A percentile compares a stretch with the other conserved stretches of the same genome.
These are phyloP conservation scores for Solioccasus polychromus DNA, from an alignment of 768 basidiomycete genomes.

Conservation along the genomic window DNA sequence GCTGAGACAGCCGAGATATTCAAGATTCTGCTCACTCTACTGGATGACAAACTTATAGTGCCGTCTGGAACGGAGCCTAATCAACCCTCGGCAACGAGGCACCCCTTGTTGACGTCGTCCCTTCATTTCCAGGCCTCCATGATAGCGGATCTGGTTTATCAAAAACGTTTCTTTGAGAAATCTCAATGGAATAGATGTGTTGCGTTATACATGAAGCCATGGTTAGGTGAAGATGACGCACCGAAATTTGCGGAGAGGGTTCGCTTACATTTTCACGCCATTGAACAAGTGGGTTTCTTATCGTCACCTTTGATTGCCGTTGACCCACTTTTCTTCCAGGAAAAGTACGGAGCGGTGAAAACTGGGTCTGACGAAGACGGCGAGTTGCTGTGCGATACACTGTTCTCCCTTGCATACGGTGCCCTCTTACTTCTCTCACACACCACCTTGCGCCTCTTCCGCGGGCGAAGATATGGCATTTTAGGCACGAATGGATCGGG, in stretches of 20 bases:
- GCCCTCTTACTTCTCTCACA: slow-evolving; percentile 92
- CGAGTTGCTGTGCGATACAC: slow-evolving; percentile 85
- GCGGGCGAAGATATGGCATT: slow-evolving; percentile 92
- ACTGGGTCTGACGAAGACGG: slow-evolving; percentile 63
- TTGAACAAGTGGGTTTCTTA: slow-evolving; percentile 56
- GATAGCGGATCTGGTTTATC: slow-evolving; percentile 72
- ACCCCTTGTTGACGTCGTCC: slow-evolving; percentile 53
- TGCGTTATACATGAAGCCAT: slow-evolving; percentile 67
- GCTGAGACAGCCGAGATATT: slow-evolving; percentile 58
- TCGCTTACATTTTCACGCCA: slow-evolving; percentile 69
- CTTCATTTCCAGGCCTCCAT: slow-evolving; percentile 73
- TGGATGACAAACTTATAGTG: slow-evolving; percentile 48
- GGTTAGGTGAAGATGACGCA: slow-evolving; percentile 55
- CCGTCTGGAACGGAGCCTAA: slow-evolving; percentile 45
- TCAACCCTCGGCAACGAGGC: slow-evolving; percentile 52
- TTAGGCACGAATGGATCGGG: slow-evolving; percentile 96
- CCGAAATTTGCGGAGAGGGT: slow-evolving; percentile 58
- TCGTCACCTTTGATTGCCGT: slow-evolving; percentile 1
- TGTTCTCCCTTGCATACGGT: slow-evolving; percentile 95
- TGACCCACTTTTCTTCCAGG: slow-evolving; percentile 37
- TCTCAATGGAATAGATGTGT: slow-evolving; percentile 69
- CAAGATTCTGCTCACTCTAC: slow-evolving; percentile 53
- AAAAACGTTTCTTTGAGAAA: slow-evolving; percentile 51
- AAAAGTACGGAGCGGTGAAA: slow-evolving; percentile 49
- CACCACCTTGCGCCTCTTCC: slow-evolving; percentile 83